phyloP scores from a whole-genome alignment of 176 grass and related monocot species.

The Paspalum vaginatum region DNA sequence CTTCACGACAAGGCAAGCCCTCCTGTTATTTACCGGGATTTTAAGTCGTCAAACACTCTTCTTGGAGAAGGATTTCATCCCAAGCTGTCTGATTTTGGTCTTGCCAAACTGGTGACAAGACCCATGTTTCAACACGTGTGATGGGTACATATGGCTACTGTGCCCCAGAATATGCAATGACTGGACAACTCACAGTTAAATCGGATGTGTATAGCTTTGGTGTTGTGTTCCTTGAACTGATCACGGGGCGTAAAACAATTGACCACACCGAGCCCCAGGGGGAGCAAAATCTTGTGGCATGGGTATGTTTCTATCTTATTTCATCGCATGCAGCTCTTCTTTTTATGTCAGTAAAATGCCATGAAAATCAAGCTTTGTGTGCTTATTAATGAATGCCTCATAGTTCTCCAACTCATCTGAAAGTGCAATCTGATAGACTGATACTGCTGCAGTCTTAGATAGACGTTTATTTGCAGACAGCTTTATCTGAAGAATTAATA shows the following conservation, averaged over 20 bases:
- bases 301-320: slow-evolving; percentile 59
- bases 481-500: slow-evolving; percentile 34
- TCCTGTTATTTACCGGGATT: slow-evolving; percentile 86
- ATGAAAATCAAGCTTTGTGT: neutral
- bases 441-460: neutral
- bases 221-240: slow-evolving; percentile 89
- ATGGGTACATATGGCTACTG: slow-evolving; percentile 96
- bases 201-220: slow-evolving; percentile 94
- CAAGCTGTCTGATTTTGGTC: slow-evolving; percentile 85
- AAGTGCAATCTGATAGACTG: neutral
- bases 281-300: slow-evolving; percentile 91
- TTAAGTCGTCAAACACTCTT: slow-evolving; percentile 95
- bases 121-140: slow-evolving; percentile 88
- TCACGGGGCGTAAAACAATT: slow-evolving; percentile 86
- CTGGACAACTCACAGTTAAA: slow-evolving; percentile 85
- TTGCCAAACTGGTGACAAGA: slow-evolving; percentile 92
- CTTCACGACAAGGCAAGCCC: slow-evolving; percentile 89
- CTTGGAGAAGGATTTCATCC: slow-evolving; percentile 83
- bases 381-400: neutral
- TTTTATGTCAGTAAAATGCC: neutral
- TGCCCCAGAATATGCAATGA: slow-evolving; percentile 96
- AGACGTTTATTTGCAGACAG: neutral
- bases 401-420: neutral
- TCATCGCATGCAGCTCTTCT: neutral
- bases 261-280: slow-evolving; percentile 68